Percentiles rank a stretch among this genome's conserved stretches.
Evolutionary conservation across 2,329 filamentous ascomycete species (phyloP).

Genomic region (Metarhizium sp.): DNA sequence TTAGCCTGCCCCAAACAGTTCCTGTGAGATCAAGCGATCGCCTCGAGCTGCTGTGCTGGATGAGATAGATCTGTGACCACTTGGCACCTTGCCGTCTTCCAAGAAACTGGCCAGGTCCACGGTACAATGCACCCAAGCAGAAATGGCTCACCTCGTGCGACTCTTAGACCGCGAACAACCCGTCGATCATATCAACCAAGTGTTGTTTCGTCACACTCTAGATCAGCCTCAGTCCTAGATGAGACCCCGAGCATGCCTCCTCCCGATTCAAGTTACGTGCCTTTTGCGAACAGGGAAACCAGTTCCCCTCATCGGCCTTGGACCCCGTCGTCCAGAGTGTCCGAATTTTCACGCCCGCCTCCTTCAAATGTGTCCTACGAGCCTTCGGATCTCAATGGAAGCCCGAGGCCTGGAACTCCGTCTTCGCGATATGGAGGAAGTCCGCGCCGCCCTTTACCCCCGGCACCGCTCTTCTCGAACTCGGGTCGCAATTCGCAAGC

Average conservation of each 20-base stretch:
- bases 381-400: slow-evolving; percentile 80
- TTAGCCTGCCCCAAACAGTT: background rate
- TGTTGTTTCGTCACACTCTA: slow-evolving; percentile 35
- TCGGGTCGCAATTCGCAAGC: slow-evolving; percentile 38
- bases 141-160: slow-evolving; percentile 29
- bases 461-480: slow-evolving; percentile 72
- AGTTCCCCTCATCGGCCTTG: slow-evolving; percentile 48
- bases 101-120: background rate
- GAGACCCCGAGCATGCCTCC: slow-evolving; percentile 49
- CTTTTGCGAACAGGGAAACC: slow-evolving; percentile 39
- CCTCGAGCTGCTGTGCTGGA: slow-evolving; percentile 19
- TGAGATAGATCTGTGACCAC: background rate
- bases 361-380: slow-evolving; percentile 69
- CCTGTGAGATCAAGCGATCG: slow-evolving; percentile 29
- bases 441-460: slow-evolving; percentile 76
- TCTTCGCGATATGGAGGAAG: slow-evolving; percentile 83
- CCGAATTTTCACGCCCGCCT: slow-evolving; percentile 63
- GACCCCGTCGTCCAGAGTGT: slow-evolving; percentile 40
- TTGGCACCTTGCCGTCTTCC: background rate
- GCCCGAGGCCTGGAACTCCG: slow-evolving; percentile 80
- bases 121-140: background rate
- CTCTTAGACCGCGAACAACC: slow-evolving; percentile 30
- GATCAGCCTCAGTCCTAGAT: slow-evolving; percentile 43
- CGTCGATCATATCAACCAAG: slow-evolving; percentile 45
- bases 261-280: slow-evolving; percentile 53